Base-by-base conservation (phyloP, 352 stramenopile genomes). In the Phytophthora agathidicida region DNA sequence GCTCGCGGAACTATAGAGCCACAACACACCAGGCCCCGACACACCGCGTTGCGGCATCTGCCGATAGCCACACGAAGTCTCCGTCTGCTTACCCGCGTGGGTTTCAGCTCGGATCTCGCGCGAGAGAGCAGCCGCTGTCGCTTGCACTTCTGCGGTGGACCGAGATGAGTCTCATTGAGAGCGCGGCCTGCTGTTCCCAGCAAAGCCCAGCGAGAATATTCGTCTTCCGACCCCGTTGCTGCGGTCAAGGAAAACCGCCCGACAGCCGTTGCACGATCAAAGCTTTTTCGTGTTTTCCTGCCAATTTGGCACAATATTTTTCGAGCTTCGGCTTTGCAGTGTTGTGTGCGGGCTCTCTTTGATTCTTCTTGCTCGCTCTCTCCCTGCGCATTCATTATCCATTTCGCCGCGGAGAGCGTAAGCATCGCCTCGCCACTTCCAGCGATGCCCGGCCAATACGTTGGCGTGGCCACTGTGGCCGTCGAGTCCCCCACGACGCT, bases 401-500 rank as follows among this genome's bases (percentile, higher is more conserved):
- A 75, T 65, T 33, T 75, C 44, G 60, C 66, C 45, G 27, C n/a
- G 36, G 5, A 46, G 33, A 14, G 20, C 45, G 44, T 30, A 36
- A 49, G 46, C 39, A 27, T 54, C 44, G 41, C 13, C 33, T 49
- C 37, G 44, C 45, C 52, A 61, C 49, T 37, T 60, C 41, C 32
- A 27, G 28, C 17, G 20, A 75, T 75, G 66, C 65, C 65, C 7
- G 54, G 60, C 23, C 66, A 68, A 13, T 71, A 60, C 46, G 33
- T 64, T 23, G 60, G 65, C 45, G 44, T 56, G 20, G 52, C 41
- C 26, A 5, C 48, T 24, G 49, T 62, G 24, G 53, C 43, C 28
- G 49, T 74, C 43, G 43, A 48, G 53, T 74, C 51, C 44, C 65
- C 66, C 11, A 75, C 66, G 27, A 67, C 54, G 10, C 28, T 68